A percentile compares a stretch with the other conserved stretches of the same genome.
These are phyloP conservation scores for Aspergillus hiratsukae DNA, from an alignment of 2,329 filamentous ascomycete species.

Conservation along the genomic window DNA sequence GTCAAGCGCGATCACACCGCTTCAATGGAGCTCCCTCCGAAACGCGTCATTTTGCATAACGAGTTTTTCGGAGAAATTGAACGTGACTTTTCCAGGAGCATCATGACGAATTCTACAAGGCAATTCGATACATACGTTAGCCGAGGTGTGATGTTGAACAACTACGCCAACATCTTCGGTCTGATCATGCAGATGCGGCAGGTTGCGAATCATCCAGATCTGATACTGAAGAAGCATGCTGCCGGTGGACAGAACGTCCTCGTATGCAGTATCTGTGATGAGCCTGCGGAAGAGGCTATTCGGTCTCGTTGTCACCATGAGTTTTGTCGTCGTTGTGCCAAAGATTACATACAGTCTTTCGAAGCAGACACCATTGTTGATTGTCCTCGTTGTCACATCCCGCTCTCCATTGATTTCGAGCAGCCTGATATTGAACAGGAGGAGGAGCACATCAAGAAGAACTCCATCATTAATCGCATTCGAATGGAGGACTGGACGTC, in stretches of 20 bases:
- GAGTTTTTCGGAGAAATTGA: conserved; percentile 97
- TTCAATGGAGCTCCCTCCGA: conserved; percentile 93
- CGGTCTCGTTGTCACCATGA: conserved; percentile 90
- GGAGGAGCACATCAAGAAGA: conserved; percentile 81
- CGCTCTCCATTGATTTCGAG: conserved; percentile 84
- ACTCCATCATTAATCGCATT: conserved; percentile 96
- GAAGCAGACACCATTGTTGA: conserved; percentile 55
- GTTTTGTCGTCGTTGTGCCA: conserved; percentile 78
- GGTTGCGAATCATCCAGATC: conserved; percentile 90
- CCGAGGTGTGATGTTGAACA: conserved; percentile 89
- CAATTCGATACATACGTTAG: conserved; percentile 95
- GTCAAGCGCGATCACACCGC: conserved; percentile 91
- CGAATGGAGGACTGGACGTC: conserved; percentile 99
- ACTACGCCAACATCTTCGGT: conserved; percentile 98
- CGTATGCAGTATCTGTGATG: conserved; percentile 92
- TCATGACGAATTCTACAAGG: conserved; percentile 86
- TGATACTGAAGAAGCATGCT: conserved; percentile 82
- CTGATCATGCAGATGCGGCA: conserved; percentile 99
- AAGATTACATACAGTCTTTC: conserved; percentile 73
- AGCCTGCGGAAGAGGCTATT: conserved; percentile 90
- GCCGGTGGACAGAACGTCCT: conserved; percentile 85
- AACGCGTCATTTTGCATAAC: conserved; percentile 85
- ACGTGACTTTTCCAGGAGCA: conserved; percentile 89
- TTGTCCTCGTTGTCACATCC: conserved; percentile 89
- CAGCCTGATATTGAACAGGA: conserved; percentile 95